Evolutionary conservation across 305 asterid species (phyloP), one percentile per base, ranked within the genome.

Genomic region (Rubia tinctorum): DNA sequence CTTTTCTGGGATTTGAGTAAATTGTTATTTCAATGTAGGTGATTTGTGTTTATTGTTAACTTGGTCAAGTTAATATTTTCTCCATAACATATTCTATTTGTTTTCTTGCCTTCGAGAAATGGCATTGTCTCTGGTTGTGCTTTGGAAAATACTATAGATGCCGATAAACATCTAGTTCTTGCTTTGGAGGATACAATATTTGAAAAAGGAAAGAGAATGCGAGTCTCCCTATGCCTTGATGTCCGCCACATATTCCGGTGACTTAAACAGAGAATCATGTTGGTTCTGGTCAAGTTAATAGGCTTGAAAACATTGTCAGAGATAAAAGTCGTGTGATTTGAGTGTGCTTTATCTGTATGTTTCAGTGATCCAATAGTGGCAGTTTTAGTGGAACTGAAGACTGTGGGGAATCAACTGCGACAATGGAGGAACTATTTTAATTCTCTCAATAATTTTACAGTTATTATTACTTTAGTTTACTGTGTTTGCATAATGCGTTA

Each of bases 91-190:
- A 4, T 37, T 37, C 40, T 37, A 37, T 37, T 4, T 37, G 40
- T 37, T 37, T 37, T 37, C 40, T 37, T 37, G 0, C 40, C 40
- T 37, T 37, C 40, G 0, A 37, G 40, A 37, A 37, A 37, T 37
- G 7, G 40, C 40, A 37, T 37, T 37, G 40, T 7, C 3, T 37
- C 40, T 7, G 7, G 7, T 37, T 37, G 40, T 6, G 40, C 40
- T 37, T 37, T 37, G 40, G 40, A 2, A 37, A 37, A 37, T 40
- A 74, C 47, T 53, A 40, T 82, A 65, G 86, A 77, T 79, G 82
- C 79, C 59, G 67, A 58, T 56, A 85, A 76, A 77, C 69, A 82
- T 80, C 82, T 84, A 37, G 81, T 72, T 75, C 75, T 80, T 79
- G 83, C 81, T 81, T 81, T 81, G 58, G 74, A 73, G 71, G 88